A percentile compares a stretch with the other conserved stretches of the same genome.
phyloP scores from a whole-genome alignment of 1,139 yeast genomes.

The Torulaspora pretoriensis region DNA sequence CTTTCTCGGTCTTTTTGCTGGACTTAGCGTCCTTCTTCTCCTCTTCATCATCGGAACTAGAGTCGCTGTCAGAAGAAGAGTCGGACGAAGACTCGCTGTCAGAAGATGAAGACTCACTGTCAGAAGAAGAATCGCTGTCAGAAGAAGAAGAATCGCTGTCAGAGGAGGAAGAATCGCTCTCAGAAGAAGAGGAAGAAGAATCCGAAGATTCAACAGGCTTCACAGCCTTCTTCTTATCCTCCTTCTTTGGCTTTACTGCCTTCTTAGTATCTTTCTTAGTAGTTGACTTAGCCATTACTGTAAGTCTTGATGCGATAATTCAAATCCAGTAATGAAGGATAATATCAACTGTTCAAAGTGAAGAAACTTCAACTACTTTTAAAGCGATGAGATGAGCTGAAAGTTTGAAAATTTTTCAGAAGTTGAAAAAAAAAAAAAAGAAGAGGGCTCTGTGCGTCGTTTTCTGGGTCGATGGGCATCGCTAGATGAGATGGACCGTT shows the following conservation, averaged over 20 bases:
- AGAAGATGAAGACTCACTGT: conserved; percentile 16
- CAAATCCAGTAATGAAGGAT: conserved; percentile 4
- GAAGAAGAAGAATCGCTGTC: no score
- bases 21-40: not conserved
- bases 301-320: not conserved
- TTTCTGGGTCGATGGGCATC: conserved; percentile 6
- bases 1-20: not conserved
- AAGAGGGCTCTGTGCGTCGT: not conserved
- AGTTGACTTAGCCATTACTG: conserved; percentile 30
- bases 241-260: conserved; percentile 16
- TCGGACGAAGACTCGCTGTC: conserved; percentile 10
- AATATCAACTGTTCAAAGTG: not conserved
- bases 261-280: conserved; percentile 33
- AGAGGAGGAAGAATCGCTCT: conserved; percentile 27
- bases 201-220: conserved; percentile 18
- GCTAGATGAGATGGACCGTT: conserved; percentile 1
- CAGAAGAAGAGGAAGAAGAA: conserved; percentile 22
- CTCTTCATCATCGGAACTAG: conserved; percentile 14
- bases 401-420: conserved; percentile 22
- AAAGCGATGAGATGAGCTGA: conserved; percentile 25
- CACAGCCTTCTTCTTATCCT: conserved; percentile 15
- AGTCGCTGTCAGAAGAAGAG: conserved; percentile 15
- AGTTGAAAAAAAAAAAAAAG: conserved; percentile 2
- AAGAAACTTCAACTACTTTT: conserved; percentile 1
- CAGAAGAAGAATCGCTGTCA: conserved; percentile 24